phyloP scores from a whole-genome alignment of 352 stramenopile genomes.

The Globisporangium lucens region DNA sequence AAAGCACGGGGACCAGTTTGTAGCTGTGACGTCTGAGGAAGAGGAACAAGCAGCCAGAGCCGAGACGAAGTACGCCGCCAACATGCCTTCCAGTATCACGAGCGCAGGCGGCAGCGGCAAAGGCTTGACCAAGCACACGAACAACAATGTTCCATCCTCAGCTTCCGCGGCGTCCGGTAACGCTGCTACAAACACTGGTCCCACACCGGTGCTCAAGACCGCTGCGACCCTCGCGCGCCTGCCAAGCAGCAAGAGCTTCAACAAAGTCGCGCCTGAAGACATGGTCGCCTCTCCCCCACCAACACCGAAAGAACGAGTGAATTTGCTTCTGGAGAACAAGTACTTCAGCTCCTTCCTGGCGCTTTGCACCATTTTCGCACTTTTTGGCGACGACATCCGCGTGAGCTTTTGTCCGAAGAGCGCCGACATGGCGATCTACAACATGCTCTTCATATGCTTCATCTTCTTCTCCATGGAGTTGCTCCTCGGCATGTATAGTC shows the following conservation, averaged over 20 bases:
- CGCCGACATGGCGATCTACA: conserved; percentile 64
- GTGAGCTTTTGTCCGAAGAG: conserved; percentile 62
- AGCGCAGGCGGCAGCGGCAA: conserved; percentile 16
- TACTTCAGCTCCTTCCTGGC: conserved; percentile 66
- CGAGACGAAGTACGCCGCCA: conserved; percentile 15
- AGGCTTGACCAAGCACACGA: conserved; percentile 11
- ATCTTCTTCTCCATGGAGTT: conserved; percentile 77
- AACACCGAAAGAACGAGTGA: conserved; percentile 42
- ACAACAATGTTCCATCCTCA: conserved; percentile 5
- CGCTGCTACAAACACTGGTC: conserved; percentile 16
- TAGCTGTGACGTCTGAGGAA: conserved; percentile 26
- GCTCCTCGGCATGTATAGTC: conserved; percentile 60
- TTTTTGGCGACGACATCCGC: conserved; percentile 87
- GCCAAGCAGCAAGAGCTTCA: conserved; percentile 44
- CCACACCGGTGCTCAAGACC: conserved; percentile 29
- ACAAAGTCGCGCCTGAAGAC: conserved; percentile 68
- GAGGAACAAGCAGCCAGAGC: conserved; percentile 22
- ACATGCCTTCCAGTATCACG: conserved; percentile 31
- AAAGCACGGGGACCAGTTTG: conserved; percentile 35
- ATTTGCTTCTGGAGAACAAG: conserved; percentile 65
- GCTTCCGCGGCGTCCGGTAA: conserved; percentile 10
- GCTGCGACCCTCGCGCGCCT: conserved; percentile 37
- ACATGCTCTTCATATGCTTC: conserved; percentile 80
- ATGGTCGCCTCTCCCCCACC: conserved; percentile 26
- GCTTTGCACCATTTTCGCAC: conserved; percentile 78